Evolutionary conservation across 495 filamentous ascomycete species (phyloP).

Genomic region (Penicillium alfredii): DNA sequence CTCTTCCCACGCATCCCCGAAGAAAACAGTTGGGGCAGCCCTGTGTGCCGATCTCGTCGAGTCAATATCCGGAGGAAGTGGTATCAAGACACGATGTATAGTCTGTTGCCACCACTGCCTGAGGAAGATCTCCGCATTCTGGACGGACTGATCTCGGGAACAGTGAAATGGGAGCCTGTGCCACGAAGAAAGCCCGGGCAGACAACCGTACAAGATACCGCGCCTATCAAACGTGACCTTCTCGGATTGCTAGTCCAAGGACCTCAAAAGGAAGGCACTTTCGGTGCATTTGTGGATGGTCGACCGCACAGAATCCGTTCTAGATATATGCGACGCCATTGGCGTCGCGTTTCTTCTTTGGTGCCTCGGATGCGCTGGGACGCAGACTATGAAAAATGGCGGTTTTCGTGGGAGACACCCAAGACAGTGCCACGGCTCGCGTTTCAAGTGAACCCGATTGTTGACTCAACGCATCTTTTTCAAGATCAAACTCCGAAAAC

Average conservation of each 20-base stretch:
- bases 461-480: conserved; percentile 12
- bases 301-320: conserved; percentile 37
- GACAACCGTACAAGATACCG: conserved; percentile 2
- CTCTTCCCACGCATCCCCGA: conserved; percentile 50
- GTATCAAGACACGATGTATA: conserved; percentile 50
- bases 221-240: conserved; percentile 2
- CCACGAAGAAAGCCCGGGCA: conserved; percentile 27
- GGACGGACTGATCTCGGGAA: conserved; percentile 51
- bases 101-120: conserved; percentile 68
- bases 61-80: conserved; percentile 54
- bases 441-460: conserved; percentile 7
- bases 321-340: conserved; percentile 42
- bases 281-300: conserved; percentile 23
- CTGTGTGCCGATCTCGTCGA: conserved; percentile 45
- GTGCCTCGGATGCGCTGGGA: conserved; percentile 33
- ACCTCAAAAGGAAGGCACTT: conserved; percentile 32
- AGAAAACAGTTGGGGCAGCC: conserved; percentile 58
- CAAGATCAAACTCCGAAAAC: not conserved
- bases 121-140: conserved; percentile 58
- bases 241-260: conserved; percentile 25
- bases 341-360: conserved; percentile 36
- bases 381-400: conserved; percentile 6
- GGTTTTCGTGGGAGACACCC: conserved; percentile 24
- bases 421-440: conserved; percentile 11
- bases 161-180: conserved; percentile 33